These are phyloP conservation scores for Aspergillus calidoustus DNA, from an alignment of 2,329 filamentous ascomycete species.

Conservation along the genomic window DNA sequence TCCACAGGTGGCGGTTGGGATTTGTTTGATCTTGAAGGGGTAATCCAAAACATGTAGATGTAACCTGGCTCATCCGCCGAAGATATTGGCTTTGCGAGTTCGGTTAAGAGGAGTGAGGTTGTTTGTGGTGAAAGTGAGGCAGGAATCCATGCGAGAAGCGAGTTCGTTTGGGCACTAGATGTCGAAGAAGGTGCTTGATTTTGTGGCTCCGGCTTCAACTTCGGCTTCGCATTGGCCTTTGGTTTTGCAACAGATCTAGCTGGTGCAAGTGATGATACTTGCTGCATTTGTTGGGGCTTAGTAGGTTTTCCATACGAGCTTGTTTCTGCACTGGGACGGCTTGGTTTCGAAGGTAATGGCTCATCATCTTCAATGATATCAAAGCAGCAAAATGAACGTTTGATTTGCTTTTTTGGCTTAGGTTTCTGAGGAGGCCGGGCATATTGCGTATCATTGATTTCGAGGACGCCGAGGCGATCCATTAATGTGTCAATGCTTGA, in stretches of 20 bases:
- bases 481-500: slow-evolving; percentile 87
- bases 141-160: slow-evolving; percentile 71
- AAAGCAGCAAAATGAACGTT: slow-evolving; percentile 41
- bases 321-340: slow-evolving; percentile 22
- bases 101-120: slow-evolving; percentile 71
- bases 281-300: slow-evolving; percentile 18
- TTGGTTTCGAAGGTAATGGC: slow-evolving; percentile 17
- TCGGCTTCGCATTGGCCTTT: neutral
- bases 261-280: slow-evolving; percentile 13
- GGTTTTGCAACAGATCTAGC: slow-evolving; percentile 5
- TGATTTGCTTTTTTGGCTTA: slow-evolving; percentile 28
- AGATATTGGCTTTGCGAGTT: slow-evolving; percentile 77
- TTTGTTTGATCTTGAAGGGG: slow-evolving; percentile 61
- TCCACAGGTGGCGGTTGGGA: slow-evolving; percentile 59
- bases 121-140: slow-evolving; percentile 67
- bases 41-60: slow-evolving; percentile 99
- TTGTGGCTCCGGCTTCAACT: neutral
- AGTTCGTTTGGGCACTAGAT: slow-evolving; percentile 45
- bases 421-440: slow-evolving; percentile 8
- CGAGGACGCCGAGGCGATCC: slow-evolving; percentile 75
- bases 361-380: slow-evolving; percentile 36
- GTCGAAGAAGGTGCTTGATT: neutral
- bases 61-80: slow-evolving; percentile 80
- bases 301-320: slow-evolving; percentile 10
- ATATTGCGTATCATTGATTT: slow-evolving; percentile 54